Evolutionary conservation across 306 rosid species (phyloP).

Genomic region (Mucuna pruriens): DNA sequence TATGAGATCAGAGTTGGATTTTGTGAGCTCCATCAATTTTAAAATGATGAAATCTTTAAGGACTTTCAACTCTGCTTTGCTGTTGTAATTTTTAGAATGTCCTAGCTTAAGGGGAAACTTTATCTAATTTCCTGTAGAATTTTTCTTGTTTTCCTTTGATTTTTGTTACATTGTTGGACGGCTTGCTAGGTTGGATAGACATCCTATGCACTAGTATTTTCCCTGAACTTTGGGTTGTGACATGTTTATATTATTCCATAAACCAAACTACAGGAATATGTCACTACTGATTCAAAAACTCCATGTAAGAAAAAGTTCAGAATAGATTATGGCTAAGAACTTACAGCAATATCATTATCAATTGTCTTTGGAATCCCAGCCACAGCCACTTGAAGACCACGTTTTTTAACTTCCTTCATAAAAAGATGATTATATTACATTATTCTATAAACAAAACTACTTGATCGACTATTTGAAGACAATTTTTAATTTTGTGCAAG

Average conservation of each 20-base stretch:
- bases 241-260: neutral
- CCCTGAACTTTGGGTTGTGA: neutral
- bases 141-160: neutral
- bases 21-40: neutral
- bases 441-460: slow-evolving; percentile 30
- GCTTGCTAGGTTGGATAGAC: neutral
- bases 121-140: neutral
- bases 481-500: slow-evolving; percentile 21
- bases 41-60: neutral
- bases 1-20: neutral
- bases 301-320: neutral
- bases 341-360: slow-evolving; percentile 96
- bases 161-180: neutral
- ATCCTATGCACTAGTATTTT: neutral
- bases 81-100: neutral
- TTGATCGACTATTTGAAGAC: slow-evolving; percentile 31
- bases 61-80: neutral
- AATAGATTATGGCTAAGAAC: slow-evolving; percentile 40
- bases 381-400: slow-evolving; percentile 89
- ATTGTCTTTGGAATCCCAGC: slow-evolving; percentile 97
- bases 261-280: slow-evolving; percentile 10
- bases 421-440: slow-evolving; percentile 44
- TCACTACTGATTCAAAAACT: slow-evolving; percentile 5
- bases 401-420: slow-evolving; percentile 91
- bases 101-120: neutral